Conservation (phyloP, 2,329 filamentous ascomycete species). For the Dothistroma septosporum region DNA sequence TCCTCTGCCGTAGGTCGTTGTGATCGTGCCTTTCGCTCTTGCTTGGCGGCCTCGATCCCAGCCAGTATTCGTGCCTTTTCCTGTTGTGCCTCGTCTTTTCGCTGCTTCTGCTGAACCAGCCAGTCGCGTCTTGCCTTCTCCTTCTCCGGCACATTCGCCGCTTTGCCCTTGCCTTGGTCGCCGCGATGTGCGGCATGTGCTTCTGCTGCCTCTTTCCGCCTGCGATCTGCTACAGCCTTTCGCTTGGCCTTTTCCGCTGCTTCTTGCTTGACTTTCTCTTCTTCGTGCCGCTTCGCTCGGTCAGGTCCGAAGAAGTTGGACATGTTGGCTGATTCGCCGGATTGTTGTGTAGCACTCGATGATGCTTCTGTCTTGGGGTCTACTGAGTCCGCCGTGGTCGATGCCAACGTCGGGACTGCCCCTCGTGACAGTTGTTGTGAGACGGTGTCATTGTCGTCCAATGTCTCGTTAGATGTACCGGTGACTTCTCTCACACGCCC, state of each 20-base stretch:
- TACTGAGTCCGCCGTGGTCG: not conserved
- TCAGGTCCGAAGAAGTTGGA: constrained; percentile 47
- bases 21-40: constrained; percentile 58
- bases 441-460: not conserved
- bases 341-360: constrained; percentile 1
- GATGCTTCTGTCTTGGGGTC: constrained; percentile 3
- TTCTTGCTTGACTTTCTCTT: constrained; percentile 40
- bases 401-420: not conserved
- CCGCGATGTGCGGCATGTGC: constrained; percentile 24
- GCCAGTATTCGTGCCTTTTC: constrained; percentile 69
- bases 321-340: constrained; percentile 11
- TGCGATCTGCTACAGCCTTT: constrained; percentile 35
- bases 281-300: constrained; percentile 46
- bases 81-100: constrained; percentile 61
- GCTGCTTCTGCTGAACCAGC: constrained; percentile 50
- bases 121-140: constrained; percentile 34
- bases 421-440: not conserved
- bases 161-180: constrained; percentile 23
- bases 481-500: not conserved
- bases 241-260: constrained; percentile 48
- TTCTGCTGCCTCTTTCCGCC: constrained; percentile 38
- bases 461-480: not conserved
- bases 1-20: constrained; percentile 35
- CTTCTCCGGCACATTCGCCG: constrained; percentile 36
- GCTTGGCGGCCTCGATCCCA: constrained; percentile 72